Percentiles rank a stretch among this genome's conserved stretches.
Conservation (phyloP, 176 grass and related monocot species). For the Saccharum officinarum region DNA sequence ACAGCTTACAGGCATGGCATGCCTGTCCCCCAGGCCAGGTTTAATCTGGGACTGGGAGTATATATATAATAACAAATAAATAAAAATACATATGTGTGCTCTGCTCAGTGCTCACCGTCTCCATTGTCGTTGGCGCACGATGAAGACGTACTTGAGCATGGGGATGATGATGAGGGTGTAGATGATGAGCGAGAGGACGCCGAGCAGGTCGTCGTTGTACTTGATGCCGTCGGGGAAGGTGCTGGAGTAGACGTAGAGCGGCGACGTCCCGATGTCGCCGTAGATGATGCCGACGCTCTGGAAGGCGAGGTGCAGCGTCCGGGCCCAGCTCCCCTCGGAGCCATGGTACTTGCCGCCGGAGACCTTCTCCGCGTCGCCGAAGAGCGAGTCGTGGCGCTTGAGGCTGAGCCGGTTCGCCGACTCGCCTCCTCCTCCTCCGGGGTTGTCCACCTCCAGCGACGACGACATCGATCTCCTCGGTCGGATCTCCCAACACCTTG, state of each 20-base stretch:
- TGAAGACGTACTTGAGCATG: conserved; percentile 54
- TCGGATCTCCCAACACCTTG: background rate
- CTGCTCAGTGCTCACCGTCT: background rate
- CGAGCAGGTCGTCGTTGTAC: conserved; percentile 47
- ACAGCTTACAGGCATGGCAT: no score
- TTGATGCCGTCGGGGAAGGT: conserved; percentile 58
- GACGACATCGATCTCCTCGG: conserved; percentile 22
- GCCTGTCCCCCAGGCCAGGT: no score
- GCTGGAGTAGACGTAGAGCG: conserved; percentile 55
- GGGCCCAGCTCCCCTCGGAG: conserved; percentile 19
- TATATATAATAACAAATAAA: no score
- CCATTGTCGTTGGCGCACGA: conserved; percentile 57
- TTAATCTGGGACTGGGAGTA: no score
- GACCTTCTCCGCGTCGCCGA: conserved; percentile 52
- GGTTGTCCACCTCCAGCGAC: conserved; percentile 36
- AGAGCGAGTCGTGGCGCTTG: conserved; percentile 47
- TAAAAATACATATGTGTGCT: background rate
- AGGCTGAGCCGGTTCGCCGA: conserved; percentile 27
- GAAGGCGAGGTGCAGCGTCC: conserved; percentile 53
- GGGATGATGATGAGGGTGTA: conserved; percentile 46
- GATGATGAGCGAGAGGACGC: conserved; percentile 57
- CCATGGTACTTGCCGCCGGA: conserved; percentile 29
- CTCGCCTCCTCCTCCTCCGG: background rate
- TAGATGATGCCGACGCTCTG: conserved; percentile 68
- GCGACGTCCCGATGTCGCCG: conserved; percentile 68